Evolutionary conservation across 2,329 filamentous ascomycete genomes (phyloP).

Genomic region (Graphilbum sp.): DNA sequence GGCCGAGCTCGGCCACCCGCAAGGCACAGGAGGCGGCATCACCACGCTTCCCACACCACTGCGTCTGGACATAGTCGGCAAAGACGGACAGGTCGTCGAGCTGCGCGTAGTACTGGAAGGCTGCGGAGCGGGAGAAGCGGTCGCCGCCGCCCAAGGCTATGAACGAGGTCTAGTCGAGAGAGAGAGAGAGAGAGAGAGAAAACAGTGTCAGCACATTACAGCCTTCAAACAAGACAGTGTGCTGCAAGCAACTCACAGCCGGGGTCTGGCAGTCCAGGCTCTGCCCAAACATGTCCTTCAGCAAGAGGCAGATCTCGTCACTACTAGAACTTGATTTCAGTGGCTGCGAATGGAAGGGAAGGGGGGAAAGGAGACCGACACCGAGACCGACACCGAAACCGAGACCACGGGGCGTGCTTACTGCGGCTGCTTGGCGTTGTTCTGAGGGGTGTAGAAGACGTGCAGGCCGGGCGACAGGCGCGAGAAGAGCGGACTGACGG

Average conservation of each 20-base stretch:
- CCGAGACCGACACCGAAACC: no score
- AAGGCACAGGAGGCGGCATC: constrained; percentile 31
- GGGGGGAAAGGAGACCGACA: no score
- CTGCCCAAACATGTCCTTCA: constrained; percentile 40
- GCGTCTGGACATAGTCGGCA: constrained; percentile 31
- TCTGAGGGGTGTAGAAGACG: constrained; percentile 53
- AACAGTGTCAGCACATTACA: not conserved
- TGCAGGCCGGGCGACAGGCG: constrained; percentile 68
- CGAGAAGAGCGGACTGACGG: constrained; percentile 55
- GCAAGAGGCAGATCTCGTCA: constrained; percentile 35
- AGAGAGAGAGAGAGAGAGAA: not conserved
- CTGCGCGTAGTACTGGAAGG: constrained; percentile 54
- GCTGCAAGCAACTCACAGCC: constrained; percentile 26
- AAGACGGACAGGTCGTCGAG: constrained; percentile 41
- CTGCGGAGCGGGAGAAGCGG: constrained; percentile 44
- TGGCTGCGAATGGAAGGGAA: no score
- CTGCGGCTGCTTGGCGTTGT: constrained; percentile 1
- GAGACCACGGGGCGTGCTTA: not conserved
- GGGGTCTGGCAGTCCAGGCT: constrained; percentile 35
- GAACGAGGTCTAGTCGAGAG: constrained; percentile 36
- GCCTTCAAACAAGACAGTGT: not conserved
- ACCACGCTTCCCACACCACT: constrained; percentile 29
- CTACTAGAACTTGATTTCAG: no score
- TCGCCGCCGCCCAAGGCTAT: constrained; percentile 33
- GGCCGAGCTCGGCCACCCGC: constrained; percentile 24